Percentiles rank a stretch among this genome's conserved stretches.
phyloP scores from a whole-genome alignment of 1,139 yeast species.

The Zygoascus meyerae region DNA sequence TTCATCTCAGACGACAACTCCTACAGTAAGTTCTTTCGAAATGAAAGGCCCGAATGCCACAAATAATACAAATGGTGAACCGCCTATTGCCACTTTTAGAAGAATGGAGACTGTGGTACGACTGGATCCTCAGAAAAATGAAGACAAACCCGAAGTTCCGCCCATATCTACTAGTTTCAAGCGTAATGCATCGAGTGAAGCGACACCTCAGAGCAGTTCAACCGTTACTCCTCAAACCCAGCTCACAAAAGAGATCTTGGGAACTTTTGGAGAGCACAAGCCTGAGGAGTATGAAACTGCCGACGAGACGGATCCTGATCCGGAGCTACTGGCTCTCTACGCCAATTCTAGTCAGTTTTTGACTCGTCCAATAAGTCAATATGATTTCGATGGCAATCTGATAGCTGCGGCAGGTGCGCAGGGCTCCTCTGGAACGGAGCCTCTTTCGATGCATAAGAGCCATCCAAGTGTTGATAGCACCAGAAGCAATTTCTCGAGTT shows the following conservation, averaged over 20 bases:
- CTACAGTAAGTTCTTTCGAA: background rate
- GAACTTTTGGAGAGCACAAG: constrained; percentile 15
- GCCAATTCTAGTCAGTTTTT: constrained; percentile 28
- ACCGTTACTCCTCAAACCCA: constrained; percentile 7
- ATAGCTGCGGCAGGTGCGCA: background rate
- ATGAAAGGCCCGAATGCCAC: constrained; percentile 2
- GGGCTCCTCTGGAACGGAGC: constrained; percentile 16
- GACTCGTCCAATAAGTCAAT: constrained; percentile 28
- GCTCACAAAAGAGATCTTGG: constrained; percentile 26
- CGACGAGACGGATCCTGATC: constrained; percentile 20
- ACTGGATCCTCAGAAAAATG: background rate
- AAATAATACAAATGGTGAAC: constrained; percentile 8
- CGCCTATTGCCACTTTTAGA: background rate
- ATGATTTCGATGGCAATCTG: constrained; percentile 18
- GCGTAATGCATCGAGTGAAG: background rate
- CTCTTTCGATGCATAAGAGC: constrained; percentile 21
- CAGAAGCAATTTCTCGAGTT: background rate
- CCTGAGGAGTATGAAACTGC: constrained; percentile 10
- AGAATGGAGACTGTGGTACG: constrained; percentile 2
- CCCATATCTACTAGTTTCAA: background rate
- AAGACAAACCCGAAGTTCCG: background rate
- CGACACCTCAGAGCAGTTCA: background rate
- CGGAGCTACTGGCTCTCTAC: constrained; percentile 33
- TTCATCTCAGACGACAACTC: background rate
- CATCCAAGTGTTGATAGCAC: constrained; percentile 8